These are phyloP conservation scores for Coriaria nepalensis DNA, from an alignment of 306 rosid genomes.

Conservation along the genomic window DNA sequence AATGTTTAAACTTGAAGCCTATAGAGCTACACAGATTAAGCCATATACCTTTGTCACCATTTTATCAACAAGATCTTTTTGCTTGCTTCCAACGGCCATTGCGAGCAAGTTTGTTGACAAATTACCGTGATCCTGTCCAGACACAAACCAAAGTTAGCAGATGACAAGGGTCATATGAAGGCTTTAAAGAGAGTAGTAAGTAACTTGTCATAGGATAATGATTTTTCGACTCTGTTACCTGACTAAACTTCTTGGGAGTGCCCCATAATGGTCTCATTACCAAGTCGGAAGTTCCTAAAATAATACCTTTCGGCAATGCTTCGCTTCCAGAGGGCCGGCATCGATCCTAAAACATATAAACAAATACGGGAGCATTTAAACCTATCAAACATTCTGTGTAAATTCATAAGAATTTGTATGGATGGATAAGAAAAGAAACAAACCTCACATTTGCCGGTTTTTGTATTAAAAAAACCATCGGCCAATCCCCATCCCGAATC, in stretches of 20 bases:
- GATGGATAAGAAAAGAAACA: slow-evolving; percentile 8
- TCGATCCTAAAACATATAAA: slow-evolving; percentile 41
- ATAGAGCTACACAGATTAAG: too few species aligned
- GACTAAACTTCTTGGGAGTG: slow-evolving; percentile 15
- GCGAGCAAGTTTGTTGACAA: slow-evolving; percentile 40
- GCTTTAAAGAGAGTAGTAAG: background rate
- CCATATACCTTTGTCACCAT: slow-evolving; percentile 68
- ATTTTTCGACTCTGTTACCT: background rate
- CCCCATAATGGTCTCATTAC: slow-evolving; percentile 59
- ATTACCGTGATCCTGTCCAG: slow-evolving; percentile 25
- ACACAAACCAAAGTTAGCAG: slow-evolving; percentile 9
- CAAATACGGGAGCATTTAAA: slow-evolving; percentile 10
- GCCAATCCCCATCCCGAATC: slow-evolving; percentile 24
- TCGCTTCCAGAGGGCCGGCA: slow-evolving; percentile 66
- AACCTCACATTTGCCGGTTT: slow-evolving; percentile 53
- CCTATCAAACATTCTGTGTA: background rate
- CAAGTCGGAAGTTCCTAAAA: slow-evolving; percentile 44
- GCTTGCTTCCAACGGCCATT: slow-evolving; percentile 65
- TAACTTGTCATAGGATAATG: too few species aligned
- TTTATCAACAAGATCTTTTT: slow-evolving; percentile 51
- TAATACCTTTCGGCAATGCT: slow-evolving; percentile 63
- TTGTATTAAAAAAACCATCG: slow-evolving; percentile 15
- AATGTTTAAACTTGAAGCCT: background rate
- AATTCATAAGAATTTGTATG: background rate
- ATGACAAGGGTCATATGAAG: background rate